A percentile compares a stretch with the other conserved stretches of the same genome.
phyloP scores from a whole-genome alignment of 805 yeast genomes.

The Zygoascus bituminiphila region DNA sequence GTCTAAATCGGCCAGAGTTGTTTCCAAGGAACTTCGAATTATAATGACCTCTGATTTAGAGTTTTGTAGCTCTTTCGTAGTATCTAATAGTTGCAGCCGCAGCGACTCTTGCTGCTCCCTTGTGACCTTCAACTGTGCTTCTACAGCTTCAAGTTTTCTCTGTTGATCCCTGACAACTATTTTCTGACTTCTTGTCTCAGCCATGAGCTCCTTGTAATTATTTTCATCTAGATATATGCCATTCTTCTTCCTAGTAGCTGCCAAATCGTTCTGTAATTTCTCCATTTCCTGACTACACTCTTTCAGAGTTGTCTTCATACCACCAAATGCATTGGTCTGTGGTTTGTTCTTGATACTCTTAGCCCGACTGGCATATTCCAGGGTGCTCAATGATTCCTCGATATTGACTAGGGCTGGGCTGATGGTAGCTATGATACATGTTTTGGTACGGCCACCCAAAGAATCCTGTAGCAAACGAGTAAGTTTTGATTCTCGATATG shows the following conservation, averaged over 20 bases:
- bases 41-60: constrained; percentile 13
- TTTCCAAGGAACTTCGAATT: constrained; percentile 6
- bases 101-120: constrained; percentile 24
- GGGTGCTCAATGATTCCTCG: constrained; percentile 79
- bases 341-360: constrained; percentile 69
- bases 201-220: constrained; percentile 37
- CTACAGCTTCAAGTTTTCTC: constrained; percentile 39
- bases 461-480: constrained; percentile 75
- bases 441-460: constrained; percentile 80
- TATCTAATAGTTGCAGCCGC: constrained; percentile 11
- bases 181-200: constrained; percentile 42
- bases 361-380: constrained; percentile 84
- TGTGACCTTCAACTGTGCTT: constrained; percentile 37
- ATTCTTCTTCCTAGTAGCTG: constrained; percentile 54
- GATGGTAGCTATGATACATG: constrained; percentile 78
- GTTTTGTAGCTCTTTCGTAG: constrained; percentile 6
- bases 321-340: constrained; percentile 35
- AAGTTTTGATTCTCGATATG: constrained; percentile 77
- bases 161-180: constrained; percentile 45
- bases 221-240: constrained; percentile 56
- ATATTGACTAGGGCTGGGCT: constrained; percentile 71
- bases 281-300: constrained; percentile 49
- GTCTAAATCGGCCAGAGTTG: constrained; percentile 10
- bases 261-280: constrained; percentile 49
- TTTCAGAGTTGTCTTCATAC: constrained; percentile 48